Conservation (phyloP, 495 filamentous ascomycete species). For the Xylaria telfairii region DNA sequence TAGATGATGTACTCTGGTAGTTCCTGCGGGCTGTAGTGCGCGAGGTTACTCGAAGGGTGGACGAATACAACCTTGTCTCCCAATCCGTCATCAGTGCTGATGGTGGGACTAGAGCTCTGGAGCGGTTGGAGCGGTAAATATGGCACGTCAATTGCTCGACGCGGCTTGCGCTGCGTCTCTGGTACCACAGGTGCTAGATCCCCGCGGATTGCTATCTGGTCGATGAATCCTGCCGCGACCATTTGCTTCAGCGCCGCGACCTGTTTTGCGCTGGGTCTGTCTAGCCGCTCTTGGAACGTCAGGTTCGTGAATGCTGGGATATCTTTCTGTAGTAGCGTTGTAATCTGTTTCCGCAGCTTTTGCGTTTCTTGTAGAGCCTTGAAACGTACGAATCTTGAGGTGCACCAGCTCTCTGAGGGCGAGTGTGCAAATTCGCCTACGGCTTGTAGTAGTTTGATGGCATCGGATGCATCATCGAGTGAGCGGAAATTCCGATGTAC, state of each 20-base stretch:
- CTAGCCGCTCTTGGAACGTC: constrained; percentile 65
- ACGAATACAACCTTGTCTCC: constrained; percentile 72
- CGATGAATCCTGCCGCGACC: constrained; percentile 89
- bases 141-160: constrained; percentile 83
- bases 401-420: constrained; percentile 72
- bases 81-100: constrained; percentile 42
- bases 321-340: constrained; percentile 76
- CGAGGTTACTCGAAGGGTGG: constrained; percentile 81
- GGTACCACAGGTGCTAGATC: constrained; percentile 80
- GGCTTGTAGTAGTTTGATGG: constrained; percentile 86
- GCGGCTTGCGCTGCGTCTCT: constrained; percentile 71
- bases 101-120: constrained; percentile 20
- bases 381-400: constrained; percentile 78
- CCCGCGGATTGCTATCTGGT: constrained; percentile 92
- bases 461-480: constrained; percentile 83
- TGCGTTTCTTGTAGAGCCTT: constrained; percentile 87
- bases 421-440: constrained; percentile 82
- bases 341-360: constrained; percentile 82
- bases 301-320: constrained; percentile 68
- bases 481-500: constrained; percentile 80
- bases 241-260: constrained; percentile 87
- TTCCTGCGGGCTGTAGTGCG: constrained; percentile 70
- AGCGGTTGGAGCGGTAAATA: constrained; percentile 87
- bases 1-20: constrained; percentile 87
- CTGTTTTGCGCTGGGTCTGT: constrained; percentile 73